Conservation (phyloP, 257 asterid genomes). For the Solanum tacnaense region DNA sequence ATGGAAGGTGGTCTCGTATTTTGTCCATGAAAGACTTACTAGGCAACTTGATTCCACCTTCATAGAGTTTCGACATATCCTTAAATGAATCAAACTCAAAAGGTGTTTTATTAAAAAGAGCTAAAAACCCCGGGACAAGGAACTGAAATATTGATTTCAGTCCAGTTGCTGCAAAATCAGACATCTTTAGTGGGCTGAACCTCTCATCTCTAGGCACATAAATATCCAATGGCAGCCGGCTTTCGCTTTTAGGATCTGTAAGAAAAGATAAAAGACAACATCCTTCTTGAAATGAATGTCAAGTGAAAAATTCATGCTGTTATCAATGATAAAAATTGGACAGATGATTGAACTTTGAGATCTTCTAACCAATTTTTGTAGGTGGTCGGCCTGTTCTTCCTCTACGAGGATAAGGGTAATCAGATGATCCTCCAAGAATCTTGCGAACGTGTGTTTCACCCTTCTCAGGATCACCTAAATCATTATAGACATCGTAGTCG, state of each 20-base stretch:
- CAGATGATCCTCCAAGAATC: conserved; percentile 22
- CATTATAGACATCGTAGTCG: conserved; percentile 30
- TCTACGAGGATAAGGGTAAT: conserved; percentile 49
- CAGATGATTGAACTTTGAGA: background rate
- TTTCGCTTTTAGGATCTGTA: conserved; percentile 42
- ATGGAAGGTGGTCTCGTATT: conserved; percentile 23
- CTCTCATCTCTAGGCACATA: conserved; percentile 66
- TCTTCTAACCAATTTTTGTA: conserved; percentile 28
- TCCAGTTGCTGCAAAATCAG: conserved; percentile 45
- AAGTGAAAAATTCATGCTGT: background rate
- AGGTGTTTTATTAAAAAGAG: background rate
- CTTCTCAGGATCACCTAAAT: conserved; percentile 26
- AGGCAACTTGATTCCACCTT: conserved; percentile 38
- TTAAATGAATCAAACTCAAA: conserved; percentile 45
- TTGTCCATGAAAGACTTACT: conserved; percentile 12
- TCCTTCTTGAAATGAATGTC: background rate
- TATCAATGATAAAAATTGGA: background rate
- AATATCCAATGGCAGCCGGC: conserved; percentile 40
- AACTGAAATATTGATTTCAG: conserved; percentile 42
- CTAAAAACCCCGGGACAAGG: background rate
- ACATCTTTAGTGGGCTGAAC: conserved; percentile 48
- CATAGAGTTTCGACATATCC: conserved; percentile 27
- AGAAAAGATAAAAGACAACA: background rate
- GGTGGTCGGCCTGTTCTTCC: conserved; percentile 67
- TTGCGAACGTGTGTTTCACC: conserved; percentile 7